Base-by-base conservation (phyloP, 2,329 filamentous ascomycete species). In the Hysterium pulicare region DNA sequence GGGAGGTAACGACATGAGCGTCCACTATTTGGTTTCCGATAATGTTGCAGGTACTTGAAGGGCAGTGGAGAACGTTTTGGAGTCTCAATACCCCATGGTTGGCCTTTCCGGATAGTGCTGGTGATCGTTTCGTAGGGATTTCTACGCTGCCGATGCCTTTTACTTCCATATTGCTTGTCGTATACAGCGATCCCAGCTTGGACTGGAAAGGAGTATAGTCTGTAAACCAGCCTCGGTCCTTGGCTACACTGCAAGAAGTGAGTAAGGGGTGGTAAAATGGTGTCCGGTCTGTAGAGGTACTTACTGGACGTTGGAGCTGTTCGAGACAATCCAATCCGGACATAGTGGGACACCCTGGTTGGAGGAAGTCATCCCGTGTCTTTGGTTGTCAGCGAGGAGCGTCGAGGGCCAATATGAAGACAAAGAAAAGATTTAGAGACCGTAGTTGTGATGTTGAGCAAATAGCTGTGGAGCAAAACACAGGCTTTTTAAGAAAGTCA, bases 141-240 rank as follows among this genome's bases (percentile, higher is more conserved):
- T 40, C 39, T n/a, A 56, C 49, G 9, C 22, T 49, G 9, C 51
- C 49, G 21, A 53, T 41, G 26, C 53, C 50, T 9, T 45, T 13
- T 4, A 51, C 50, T 4, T 16, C 21, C 1, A 44, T 17, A 7
- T 17, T 22, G 7, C 28, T 19, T 2, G 34, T 22, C 21, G 16
- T 8, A 20, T 46, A 43, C 9, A 44, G 8, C 17, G 17, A n/a
- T 15, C 30, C 30, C 1, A 49, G 26, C 10, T 9, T 19, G 5
- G 51, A 50, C 17, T 37, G 15, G 40, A 53, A 54, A 3, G 51
- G 50, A 5, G 44, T 53, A 41, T 53, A 56, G 6, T 38, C 44
- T 11, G 48, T 55, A 42, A 56, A 53, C 50, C 51, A 56, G 26
- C 23, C 50, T 9, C 51, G 33, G 24, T 56, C 46, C 6, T 53